Percentiles rank a stretch among this genome's conserved stretches.
Conservation (phyloP, 495 filamentous ascomycete species). For the Neurospora sublineolata region DNA sequence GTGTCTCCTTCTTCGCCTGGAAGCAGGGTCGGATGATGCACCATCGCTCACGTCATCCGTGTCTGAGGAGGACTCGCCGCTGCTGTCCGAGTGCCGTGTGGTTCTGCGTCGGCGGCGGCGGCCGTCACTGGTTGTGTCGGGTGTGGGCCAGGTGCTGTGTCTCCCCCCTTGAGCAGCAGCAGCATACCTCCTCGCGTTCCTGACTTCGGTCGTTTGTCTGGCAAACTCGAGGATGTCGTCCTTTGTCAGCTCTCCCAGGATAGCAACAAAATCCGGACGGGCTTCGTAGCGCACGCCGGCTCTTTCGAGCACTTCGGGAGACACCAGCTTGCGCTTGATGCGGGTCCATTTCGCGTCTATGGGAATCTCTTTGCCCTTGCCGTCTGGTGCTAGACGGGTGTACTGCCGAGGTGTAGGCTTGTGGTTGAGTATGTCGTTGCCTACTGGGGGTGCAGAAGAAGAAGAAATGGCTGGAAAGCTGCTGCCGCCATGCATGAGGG, state of each 20-base stretch:
- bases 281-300: slow-evolving; percentile 60
- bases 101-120: background rate
- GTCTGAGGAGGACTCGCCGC: slow-evolving; percentile 13
- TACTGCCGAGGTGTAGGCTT: slow-evolving; percentile 4
- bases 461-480: slow-evolving; percentile 1
- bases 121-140: slow-evolving; percentile 9
- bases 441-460: slow-evolving; percentile 8
- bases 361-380: slow-evolving; percentile 48
- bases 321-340: slow-evolving; percentile 52
- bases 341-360: slow-evolving; percentile 60
- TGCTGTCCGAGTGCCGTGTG: background rate
- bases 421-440: slow-evolving; percentile 1
- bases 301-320: slow-evolving; percentile 53
- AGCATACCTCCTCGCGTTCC: slow-evolving; percentile 26
- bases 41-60: slow-evolving; percentile 15
- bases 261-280: slow-evolving; percentile 52
- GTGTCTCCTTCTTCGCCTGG: background rate
- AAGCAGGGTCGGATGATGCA: slow-evolving; percentile 7
- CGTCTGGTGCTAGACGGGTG: slow-evolving; percentile 35
- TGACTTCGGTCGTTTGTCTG: slow-evolving; percentile 41
- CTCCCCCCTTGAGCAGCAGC: background rate
- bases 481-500: slow-evolving; percentile 7
- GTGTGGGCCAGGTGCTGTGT: background rate
- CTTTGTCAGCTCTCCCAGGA: slow-evolving; percentile 49
- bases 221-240: slow-evolving; percentile 52